phyloP scores from a whole-genome alignment of 495 filamentous ascomycete genomes.

The Corynascus novoguineensis region DNA sequence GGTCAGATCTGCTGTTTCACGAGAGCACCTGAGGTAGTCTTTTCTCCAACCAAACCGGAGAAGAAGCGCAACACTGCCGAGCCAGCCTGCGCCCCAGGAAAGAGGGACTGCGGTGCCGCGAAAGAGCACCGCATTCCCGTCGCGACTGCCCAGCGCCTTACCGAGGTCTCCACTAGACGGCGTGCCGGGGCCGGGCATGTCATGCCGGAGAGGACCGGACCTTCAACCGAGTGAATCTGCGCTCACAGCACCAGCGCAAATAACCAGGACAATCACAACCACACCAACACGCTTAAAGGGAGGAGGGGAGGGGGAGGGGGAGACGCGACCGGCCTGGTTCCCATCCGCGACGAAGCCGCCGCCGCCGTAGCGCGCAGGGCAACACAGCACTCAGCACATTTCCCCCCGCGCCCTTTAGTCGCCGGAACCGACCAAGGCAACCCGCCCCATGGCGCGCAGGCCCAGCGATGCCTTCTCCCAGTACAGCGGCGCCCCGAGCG shows the following conservation, averaged over 20 bases:
- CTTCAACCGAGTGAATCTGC: constrained; percentile 23
- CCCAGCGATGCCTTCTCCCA: constrained; percentile 33
- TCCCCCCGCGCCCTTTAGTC: background rate
- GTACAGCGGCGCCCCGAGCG: constrained; percentile 23
- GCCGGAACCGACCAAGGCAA: constrained; percentile 10
- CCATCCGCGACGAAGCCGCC: background rate
- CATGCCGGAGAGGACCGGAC: constrained; percentile 22
- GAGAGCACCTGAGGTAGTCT: background rate
- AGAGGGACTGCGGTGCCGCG: no score
- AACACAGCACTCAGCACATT: no score
- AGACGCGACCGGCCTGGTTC: constrained; percentile 1
- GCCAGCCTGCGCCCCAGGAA: background rate
- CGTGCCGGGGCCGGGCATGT: constrained; percentile 17
- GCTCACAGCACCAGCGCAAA: constrained; percentile 5
- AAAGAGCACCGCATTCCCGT: background rate
- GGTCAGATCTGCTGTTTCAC: background rate
- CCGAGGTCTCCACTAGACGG: background rate
- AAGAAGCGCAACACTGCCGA: background rate
- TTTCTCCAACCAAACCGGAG: no score
- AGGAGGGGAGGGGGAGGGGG: constrained; percentile 17
- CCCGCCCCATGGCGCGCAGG: constrained; percentile 26
- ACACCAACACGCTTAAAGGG: constrained; percentile 1
- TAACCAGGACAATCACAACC: constrained; percentile 2
- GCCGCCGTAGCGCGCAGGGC: constrained; percentile 4
- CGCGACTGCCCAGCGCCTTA: background rate